Evolutionary conservation across 768 basidiomycete genomes (phyloP), one percentile per base, ranked within the genome.

Genomic region (Xerocomus spinulosus): DNA sequence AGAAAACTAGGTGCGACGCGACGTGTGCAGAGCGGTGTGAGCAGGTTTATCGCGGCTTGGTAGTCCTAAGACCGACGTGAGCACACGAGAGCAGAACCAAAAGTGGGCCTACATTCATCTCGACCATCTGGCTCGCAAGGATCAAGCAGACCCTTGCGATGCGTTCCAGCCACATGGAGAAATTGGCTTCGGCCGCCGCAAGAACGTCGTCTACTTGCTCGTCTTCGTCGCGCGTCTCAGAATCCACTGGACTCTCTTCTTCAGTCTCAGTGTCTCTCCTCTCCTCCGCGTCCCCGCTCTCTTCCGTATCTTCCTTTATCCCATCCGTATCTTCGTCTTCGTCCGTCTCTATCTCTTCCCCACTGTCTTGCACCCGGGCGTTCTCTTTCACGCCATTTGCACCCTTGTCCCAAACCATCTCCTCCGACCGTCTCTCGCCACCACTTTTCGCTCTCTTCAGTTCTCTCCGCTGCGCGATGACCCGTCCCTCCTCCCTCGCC

Each of bases 121-220:
- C 90, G 44, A 88, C 71, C 59, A 92, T 67, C 66, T 92, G 87
- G 29, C 85, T 85, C 2, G 88, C 87, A 39, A 90, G 76, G 51
- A 91, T 89, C 46, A 92, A 63, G 45, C 76, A 80, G n/a, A 92
- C 69, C 41, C 90, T 72, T 14, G 84, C 78, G 4, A 82, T 82
- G 47, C 89, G 79, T 64, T 92, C 89, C 50, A 81, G 82, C 89
- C 89, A 92, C 87, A 91, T 90, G 42, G 75, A 73, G 17, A 73
- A 63, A 26, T 66, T 68, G 26, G 64, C 59, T 39, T 66, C 61
- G 15, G 63, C 63, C 3, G 69, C 55, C 3, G 35, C 44, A 34
- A 64, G 62, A 24, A 48, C 50, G 14, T 50, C 56, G 45, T 56
- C 56, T n/a, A 7, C 57, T n/a, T 38, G 45, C 14, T 48, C 44